Conservation (phyloP, 805 yeast genomes). For the Saturnispora sekii region DNA sequence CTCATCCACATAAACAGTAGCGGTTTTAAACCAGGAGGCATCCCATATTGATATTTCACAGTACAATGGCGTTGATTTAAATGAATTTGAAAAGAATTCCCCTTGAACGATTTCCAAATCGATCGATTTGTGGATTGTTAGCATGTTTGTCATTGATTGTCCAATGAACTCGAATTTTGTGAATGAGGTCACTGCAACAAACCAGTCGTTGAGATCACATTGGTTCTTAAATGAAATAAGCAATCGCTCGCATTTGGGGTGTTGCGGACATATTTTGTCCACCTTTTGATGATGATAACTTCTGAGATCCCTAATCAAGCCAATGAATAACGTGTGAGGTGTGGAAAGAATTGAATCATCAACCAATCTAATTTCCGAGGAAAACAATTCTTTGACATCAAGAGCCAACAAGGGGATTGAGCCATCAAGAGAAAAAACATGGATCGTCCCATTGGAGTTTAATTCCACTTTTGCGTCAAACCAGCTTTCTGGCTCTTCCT, state of each 20-base stretch:
- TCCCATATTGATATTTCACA: slow-evolving; percentile 69
- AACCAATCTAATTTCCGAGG: slow-evolving; percentile 54
- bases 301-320: slow-evolving; percentile 46
- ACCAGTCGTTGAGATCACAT: slow-evolving; percentile 71
- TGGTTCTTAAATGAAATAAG: slow-evolving; percentile 55
- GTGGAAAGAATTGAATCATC: slow-evolving; percentile 55
- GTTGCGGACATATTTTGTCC: neutral
- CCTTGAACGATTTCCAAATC: slow-evolving; percentile 59
- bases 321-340: slow-evolving; percentile 50
- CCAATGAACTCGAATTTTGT: slow-evolving; percentile 44
- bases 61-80: slow-evolving; percentile 31
- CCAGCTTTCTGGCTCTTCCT: slow-evolving; percentile 46
- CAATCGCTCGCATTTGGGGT: slow-evolving; percentile 25
- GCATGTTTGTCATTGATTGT: slow-evolving; percentile 23
- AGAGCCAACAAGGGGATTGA: slow-evolving; percentile 52
- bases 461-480: slow-evolving; percentile 63
- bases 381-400: slow-evolving; percentile 40
- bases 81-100: slow-evolving; percentile 29
- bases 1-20: slow-evolving; percentile 38
- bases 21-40: slow-evolving; percentile 70
- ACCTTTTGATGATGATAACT: slow-evolving; percentile 23
- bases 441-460: slow-evolving; percentile 51
- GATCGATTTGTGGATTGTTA: slow-evolving; percentile 47
- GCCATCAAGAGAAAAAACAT: slow-evolving; percentile 53
- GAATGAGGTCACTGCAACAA: slow-evolving; percentile 55